These are phyloP conservation scores for Calophaca sinica DNA, from an alignment of 306 rosid species.

Conservation along the genomic window DNA sequence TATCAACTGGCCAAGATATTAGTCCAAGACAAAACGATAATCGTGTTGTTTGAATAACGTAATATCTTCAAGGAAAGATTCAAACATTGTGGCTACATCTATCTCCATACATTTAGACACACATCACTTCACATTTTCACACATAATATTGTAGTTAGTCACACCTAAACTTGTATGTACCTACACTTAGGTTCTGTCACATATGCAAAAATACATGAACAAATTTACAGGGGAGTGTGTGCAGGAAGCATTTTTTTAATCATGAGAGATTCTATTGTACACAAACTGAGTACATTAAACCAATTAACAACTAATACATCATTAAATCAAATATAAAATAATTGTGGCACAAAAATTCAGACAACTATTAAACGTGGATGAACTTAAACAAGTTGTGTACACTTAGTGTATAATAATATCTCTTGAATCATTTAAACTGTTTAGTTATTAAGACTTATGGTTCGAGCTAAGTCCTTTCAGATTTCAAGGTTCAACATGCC, in stretches of 20 bases:
- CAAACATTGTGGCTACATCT: too few species aligned
- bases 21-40: too few species aligned
- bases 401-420: not conserved
- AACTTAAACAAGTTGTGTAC: not conserved
- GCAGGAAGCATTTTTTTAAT: not conserved
- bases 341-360: too few species aligned
- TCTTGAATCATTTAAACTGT: conserved; percentile 11
- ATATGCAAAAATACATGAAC: not conserved
- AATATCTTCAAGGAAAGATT: not conserved
- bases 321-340: too few species aligned
- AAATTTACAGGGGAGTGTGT: not conserved
- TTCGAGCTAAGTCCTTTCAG: not conserved
- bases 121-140: too few species aligned
- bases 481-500: conserved; percentile 30
- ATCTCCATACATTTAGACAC: too few species aligned
- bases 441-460: not conserved
- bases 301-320: not conserved
- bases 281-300: not conserved
- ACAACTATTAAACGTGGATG: not conserved
- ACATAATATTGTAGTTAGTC: too few species aligned
- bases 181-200: not conserved
- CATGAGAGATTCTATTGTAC: not conserved
- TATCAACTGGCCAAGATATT: too few species aligned
- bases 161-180: not conserved
- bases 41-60: not conserved